Evolutionary conservation across 805 yeast species (phyloP), one percentile per base, ranked within the genome.

Genomic region (Cyberlindnera xishuangbannaensis): DNA sequence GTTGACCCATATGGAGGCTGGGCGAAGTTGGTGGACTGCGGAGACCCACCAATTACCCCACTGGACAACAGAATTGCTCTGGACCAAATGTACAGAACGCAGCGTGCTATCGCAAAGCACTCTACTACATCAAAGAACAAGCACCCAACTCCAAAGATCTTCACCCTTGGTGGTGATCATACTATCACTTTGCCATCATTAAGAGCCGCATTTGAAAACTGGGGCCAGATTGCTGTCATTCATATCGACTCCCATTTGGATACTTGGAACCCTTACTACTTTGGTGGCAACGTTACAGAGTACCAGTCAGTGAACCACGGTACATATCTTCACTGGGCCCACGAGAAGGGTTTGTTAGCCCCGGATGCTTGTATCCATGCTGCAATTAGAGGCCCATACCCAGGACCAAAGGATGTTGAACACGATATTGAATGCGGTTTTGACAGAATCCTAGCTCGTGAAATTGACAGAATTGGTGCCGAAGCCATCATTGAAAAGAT

Each of bases 241-340:
- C 73, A 78, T 50, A 77, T 78, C 42, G 86, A 78, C 50, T 67
- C 80, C 17, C 86, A 78, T 52, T 65, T 78, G 27, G 86, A 79
- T 55, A 78, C 85, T 3, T 78, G 84, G 81, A 67, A 70, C 43
- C 86, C 86, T 5, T 53, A 62, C 32, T 69, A 66, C 14, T 59
- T 77, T 22, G 84, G 84, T 9, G 85, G 84, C 4, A 79, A 75
- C 6, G 55, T 77, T 16, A 60, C 78, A 10, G 64, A 70, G 43
- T 78, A 79, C 48, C 72, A 76, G 59, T 58, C 64, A 17, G 52
- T 75, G 36, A 79, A 78, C 47, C 85, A 79, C 51, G 86, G 85
- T 5, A 78, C 86, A 0, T 78, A 77, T 41, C 58, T 79, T 27
- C 84, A 78, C 51, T 78, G 74, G 55, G 86, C 86, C 1, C 72